Evolutionary conservation across 2,329 filamentous ascomycete genomes (phyloP).

Genomic region (Aspergillus unguis): DNA sequence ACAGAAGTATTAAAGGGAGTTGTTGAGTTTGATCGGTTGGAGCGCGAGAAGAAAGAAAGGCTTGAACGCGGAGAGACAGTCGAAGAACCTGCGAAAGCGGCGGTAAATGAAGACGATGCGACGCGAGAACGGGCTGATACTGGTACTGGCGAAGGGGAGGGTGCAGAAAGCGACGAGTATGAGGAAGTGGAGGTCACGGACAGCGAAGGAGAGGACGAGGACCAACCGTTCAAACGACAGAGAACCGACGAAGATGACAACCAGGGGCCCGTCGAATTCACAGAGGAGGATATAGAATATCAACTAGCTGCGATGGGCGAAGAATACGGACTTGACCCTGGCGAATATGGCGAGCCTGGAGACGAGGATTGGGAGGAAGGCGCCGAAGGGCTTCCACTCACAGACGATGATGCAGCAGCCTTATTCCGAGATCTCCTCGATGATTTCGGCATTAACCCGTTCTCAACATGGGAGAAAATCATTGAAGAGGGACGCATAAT

Average conservation of each 20-base stretch:
- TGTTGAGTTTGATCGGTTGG: conserved; percentile 64
- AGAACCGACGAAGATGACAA: conserved; percentile 52
- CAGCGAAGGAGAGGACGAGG: conserved; percentile 50
- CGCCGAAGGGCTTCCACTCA: conserved; percentile 66
- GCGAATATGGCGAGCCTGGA: conserved; percentile 67
- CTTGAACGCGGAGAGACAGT: conserved; percentile 1
- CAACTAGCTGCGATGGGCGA: conserved; percentile 87
- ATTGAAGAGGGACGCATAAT: conserved; percentile 78
- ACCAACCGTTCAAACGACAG: conserved; percentile 52
- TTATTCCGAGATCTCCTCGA: conserved; percentile 84
- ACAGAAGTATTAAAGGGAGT: conserved; percentile 76
- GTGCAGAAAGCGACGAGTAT: conserved; percentile 65
- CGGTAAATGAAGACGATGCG: conserved; percentile 11
- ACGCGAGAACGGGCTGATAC: conserved; percentile 15
- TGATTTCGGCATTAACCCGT: conserved; percentile 79
- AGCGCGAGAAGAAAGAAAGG: conserved; percentile 59
- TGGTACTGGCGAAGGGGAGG: conserved; percentile 34
- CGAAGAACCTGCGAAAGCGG: conserved; percentile 17
- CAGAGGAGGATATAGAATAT: conserved; percentile 89
- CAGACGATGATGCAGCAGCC: conserved; percentile 69
- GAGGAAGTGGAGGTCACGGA: conserved; percentile 74
- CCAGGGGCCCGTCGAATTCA: conserved; percentile 67
- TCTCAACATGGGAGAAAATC: conserved; percentile 85
- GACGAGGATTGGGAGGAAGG: conserved; percentile 64
- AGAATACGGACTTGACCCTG: conserved; percentile 74